Conservation (phyloP, 139 green algal genomes). For the Chlamydomonas eustigma region DNA sequence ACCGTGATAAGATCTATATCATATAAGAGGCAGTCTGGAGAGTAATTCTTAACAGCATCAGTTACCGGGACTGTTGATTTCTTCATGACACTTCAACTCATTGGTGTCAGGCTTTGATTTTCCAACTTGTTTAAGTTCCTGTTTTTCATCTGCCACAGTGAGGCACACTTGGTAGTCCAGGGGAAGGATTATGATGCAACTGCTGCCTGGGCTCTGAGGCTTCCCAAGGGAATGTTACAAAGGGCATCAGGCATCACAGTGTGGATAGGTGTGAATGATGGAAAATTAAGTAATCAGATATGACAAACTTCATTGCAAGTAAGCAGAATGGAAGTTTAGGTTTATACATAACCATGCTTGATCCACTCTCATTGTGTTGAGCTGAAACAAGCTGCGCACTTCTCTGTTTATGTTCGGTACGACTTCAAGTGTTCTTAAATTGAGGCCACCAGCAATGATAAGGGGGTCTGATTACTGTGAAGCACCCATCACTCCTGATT, state of each 20-base stretch:
- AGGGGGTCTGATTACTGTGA: too few relatives aligned
- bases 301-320: neutral
- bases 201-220: neutral
- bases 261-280: neutral
- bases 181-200: constrained; percentile 5
- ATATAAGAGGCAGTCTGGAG: neutral
- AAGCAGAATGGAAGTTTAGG: neutral
- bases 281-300: neutral
- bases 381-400: too few relatives aligned
- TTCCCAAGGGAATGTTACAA: neutral
- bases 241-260: neutral
- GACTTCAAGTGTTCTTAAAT: too few relatives aligned
- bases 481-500: neutral
- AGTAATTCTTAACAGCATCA: neutral
- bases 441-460: neutral
- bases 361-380: too few relatives aligned
- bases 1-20: neutral
- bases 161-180: neutral
- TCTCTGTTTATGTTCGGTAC: too few relatives aligned
- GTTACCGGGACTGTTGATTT: neutral
- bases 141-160: too few relatives aligned
- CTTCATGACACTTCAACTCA: neutral
- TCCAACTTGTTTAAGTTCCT: too few relatives aligned
- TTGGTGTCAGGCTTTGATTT: neutral
- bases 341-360: too few relatives aligned